Evolutionary conservation across 495 filamentous ascomycete genomes (phyloP).

Genomic region (Penicillium atrosanguineum): DNA sequence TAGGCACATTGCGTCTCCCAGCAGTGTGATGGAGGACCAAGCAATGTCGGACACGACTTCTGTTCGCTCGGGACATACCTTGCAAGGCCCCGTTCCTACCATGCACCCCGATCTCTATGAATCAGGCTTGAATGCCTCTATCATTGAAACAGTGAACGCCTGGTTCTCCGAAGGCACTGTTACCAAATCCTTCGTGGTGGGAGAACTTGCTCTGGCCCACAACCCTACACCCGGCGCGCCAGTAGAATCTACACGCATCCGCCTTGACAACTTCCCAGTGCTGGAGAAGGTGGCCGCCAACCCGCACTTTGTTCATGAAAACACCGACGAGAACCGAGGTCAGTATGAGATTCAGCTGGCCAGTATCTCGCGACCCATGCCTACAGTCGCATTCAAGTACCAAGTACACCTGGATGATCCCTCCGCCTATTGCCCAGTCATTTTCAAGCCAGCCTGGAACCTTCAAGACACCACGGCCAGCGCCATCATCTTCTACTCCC

Average conservation of each 20-base stretch:
- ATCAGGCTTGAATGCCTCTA: slow-evolving; percentile 81
- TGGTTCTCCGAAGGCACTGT: slow-evolving; percentile 73
- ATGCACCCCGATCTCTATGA: slow-evolving; percentile 81
- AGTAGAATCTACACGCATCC: slow-evolving; percentile 60
- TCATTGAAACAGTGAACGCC: slow-evolving; percentile 88
- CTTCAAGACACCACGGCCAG: slow-evolving; percentile 77
- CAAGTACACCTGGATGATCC: slow-evolving; percentile 77
- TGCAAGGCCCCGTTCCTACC: slow-evolving; percentile 58
- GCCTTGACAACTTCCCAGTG: slow-evolving; percentile 85
- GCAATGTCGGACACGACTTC: slow-evolving; percentile 85
- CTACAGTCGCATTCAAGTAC: slow-evolving; percentile 87
- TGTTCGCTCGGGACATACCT: slow-evolving; percentile 81
- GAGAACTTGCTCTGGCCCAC: slow-evolving; percentile 87
- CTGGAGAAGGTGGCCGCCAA: slow-evolving; percentile 96
- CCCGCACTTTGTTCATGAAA: slow-evolving; percentile 76
- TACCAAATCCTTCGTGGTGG: slow-evolving; percentile 71
- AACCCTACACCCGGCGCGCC: slow-evolving; percentile 57
- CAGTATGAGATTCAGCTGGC: slow-evolving; percentile 75
- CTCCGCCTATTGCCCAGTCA: slow-evolving; percentile 69
- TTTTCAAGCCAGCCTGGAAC: slow-evolving; percentile 80
- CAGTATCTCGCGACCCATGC: slow-evolving; percentile 62
- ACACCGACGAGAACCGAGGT: slow-evolving; percentile 61
- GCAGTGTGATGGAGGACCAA: slow-evolving; percentile 51
- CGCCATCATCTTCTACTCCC: slow-evolving; percentile 76
- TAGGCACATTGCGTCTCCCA: slow-evolving; percentile 46